These are phyloP conservation scores for Hortiboletus campestris DNA, from an alignment of 768 basidiomycete species.

Conservation along the genomic window DNA sequence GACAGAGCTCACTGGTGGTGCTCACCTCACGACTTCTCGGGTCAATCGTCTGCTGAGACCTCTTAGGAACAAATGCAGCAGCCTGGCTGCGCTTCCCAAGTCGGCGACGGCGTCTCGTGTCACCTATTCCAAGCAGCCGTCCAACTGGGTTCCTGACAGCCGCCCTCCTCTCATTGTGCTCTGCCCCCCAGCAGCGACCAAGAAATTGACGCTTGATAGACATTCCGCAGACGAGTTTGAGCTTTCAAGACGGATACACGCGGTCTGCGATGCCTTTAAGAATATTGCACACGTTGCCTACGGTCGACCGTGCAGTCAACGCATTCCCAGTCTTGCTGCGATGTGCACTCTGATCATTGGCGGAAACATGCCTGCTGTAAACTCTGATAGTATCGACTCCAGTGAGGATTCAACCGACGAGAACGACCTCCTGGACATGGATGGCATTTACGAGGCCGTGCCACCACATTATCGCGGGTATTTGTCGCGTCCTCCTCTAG, in stretches of 20 bases:
- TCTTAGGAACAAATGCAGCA: constrained; percentile 45
- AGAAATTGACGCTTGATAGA: constrained; percentile 35
- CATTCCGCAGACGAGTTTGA: constrained; percentile 37
- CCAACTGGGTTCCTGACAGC: constrained; percentile 19
- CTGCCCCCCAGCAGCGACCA: constrained; percentile 35
- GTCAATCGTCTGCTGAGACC: constrained; percentile 48
- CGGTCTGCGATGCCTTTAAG: constrained; percentile 54
- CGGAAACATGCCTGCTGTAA: constrained; percentile 36
- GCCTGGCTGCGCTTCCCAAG: constrained; percentile 30
- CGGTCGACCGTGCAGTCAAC: constrained; percentile 12
- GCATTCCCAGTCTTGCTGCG: constrained; percentile 40
- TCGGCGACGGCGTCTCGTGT: constrained; percentile 15
- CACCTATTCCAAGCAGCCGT: constrained; percentile 17
- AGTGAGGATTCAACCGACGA: constrained; percentile 27
- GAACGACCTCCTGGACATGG: constrained; percentile 25
- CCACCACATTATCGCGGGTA: constrained; percentile 54
- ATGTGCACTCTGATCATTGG: constrained; percentile 51
- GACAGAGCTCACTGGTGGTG: constrained; percentile 15
- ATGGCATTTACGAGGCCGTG: constrained; percentile 50
- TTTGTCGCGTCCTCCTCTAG: constrained; percentile 6
- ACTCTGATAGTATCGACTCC: constrained; percentile 14
- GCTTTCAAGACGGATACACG: constrained; percentile 48
- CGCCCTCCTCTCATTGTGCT: constrained; percentile 39
- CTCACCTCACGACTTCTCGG: constrained; percentile 38
- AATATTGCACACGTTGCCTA: constrained; percentile 45